Conservation (phyloP, 495 filamentous ascomycete genomes). For the Usnea hakonensis region DNA sequence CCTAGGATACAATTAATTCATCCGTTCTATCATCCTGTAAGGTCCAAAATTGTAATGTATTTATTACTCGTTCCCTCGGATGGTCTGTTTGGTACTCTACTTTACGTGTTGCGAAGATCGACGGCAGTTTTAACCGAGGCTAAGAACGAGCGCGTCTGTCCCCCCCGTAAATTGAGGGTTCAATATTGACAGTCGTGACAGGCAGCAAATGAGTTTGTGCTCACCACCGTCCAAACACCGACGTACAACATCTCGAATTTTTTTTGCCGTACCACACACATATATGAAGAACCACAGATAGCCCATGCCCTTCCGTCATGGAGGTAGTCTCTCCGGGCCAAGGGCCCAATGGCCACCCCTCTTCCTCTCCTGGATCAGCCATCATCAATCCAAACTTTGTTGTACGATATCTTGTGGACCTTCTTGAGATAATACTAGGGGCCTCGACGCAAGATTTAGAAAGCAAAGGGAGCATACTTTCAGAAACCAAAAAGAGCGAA, state of each 20-base stretch:
- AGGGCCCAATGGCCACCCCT: conserved; percentile 40
- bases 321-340: conserved; percentile 44
- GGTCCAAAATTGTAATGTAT: too few relatives aligned
- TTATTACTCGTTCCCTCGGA: too few relatives aligned
- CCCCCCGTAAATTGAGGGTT: background rate
- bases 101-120: too few relatives aligned
- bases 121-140: background rate
- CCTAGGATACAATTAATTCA: background rate
- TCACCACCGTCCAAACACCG: too few relatives aligned
- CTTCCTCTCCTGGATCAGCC: conserved; percentile 34
- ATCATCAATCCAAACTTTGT: conserved; percentile 53
- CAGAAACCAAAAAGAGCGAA: conserved; percentile 57
- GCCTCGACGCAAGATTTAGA: conserved; percentile 75
- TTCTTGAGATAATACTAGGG: conserved; percentile 79
- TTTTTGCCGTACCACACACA: conserved; percentile 10
- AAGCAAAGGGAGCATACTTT: conserved; percentile 71
- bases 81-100: too few relatives aligned
- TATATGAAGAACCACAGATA: conserved; percentile 17
- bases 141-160: background rate
- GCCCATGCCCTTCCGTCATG: conserved; percentile 31
- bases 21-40: background rate
- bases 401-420: conserved; percentile 68
- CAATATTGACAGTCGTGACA: background rate
- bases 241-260: background rate
- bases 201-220: too few relatives aligned